Conservation (phyloP, 1,284 basidiomycete genomes). For the Ceratobasidium sp. region DNA sequence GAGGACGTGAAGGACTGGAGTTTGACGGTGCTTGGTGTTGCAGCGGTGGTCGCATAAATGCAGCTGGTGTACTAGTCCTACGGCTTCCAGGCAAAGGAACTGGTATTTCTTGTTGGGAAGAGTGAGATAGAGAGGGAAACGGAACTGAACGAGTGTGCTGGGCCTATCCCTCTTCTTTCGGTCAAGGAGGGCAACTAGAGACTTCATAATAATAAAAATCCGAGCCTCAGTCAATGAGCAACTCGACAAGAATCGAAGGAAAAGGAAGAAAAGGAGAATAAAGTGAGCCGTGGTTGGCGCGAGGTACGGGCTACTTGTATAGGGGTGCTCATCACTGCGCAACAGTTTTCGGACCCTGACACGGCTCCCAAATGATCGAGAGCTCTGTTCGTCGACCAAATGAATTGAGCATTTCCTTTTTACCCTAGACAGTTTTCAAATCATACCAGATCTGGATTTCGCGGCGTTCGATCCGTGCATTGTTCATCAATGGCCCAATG, state of each 20-base stretch:
- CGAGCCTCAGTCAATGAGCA: slow-evolving; percentile 25
- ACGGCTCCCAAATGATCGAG: background rate
- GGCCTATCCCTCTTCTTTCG: slow-evolving; percentile 21
- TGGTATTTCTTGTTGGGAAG: background rate
- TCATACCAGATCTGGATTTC: background rate
- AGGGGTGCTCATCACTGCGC: slow-evolving; percentile 8
- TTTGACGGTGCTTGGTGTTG: slow-evolving; percentile 1
- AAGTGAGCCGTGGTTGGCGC: slow-evolving; percentile 1
- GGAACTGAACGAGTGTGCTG: slow-evolving; percentile 24
- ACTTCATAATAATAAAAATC: slow-evolving; percentile 27
- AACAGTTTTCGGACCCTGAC: slow-evolving; percentile 11
- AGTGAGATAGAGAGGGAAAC: background rate
- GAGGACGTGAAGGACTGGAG: background rate
- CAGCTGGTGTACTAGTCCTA: background rate
- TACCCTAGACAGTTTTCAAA: background rate
- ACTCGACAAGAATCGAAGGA: slow-evolving; percentile 2
- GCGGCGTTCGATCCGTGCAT: background rate
- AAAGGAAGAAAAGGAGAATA: background rate
- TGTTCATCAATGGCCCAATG: too few species aligned
- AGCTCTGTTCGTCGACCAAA: background rate
- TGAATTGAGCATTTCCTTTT: slow-evolving; percentile 8
- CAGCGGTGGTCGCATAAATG: background rate
- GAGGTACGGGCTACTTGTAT: background rate
- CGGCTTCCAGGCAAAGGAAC: background rate
- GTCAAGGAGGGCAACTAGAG: slow-evolving; percentile 31